Base-by-base conservation (phyloP, 805 yeast genomes). In the Teunomyces tritomae region DNA sequence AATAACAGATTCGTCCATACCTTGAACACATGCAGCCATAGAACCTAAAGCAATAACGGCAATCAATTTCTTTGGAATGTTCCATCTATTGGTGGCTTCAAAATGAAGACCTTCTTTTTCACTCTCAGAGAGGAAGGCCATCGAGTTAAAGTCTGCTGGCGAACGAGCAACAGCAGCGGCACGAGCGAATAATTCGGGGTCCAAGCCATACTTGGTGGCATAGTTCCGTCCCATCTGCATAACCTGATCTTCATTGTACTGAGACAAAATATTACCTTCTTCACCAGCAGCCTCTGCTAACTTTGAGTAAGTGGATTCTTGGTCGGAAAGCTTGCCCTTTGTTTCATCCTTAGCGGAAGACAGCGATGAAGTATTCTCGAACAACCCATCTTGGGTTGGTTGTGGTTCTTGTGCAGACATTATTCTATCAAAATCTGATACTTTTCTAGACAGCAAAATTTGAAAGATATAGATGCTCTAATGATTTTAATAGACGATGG, bases 1-100 rank as follows among this genome's bases (percentile, higher is more conserved):
- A 50, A 82, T 69, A 9, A 83, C 88, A 5, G 87, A 77, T 61
- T 84, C 87, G 60, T 84, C 89, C 87, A 82, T 82, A 46, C 89
- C 89, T 60, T 84, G 89, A 35, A 83, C 86, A 5, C 85, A 83
- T 3, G 87, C 85, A 45, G 87, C 82, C 72, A 83, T 70, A 3
- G 88, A 83, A 42, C 85, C 82, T 57, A 82, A 67, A 7, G 83
- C 76, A 63, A 80, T 77, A 17, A 79, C 75, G 49, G 71, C 79
- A 51, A 78, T 63, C 56, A 85, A 68, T 49, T 74, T 79, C 8
- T 57, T 20, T 70, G 78, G 82, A 20, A 78, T 53, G 47, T 68
- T 68, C 74, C 75, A 73, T 48, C 58, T 69, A 39, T 65, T 57
- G 20, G 63, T 70, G 57, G 58, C 78, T 71, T 61, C 86, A 17